Conservation (phyloP, 2,329 filamentous ascomycete genomes). For the Dendryphion nanum region DNA sequence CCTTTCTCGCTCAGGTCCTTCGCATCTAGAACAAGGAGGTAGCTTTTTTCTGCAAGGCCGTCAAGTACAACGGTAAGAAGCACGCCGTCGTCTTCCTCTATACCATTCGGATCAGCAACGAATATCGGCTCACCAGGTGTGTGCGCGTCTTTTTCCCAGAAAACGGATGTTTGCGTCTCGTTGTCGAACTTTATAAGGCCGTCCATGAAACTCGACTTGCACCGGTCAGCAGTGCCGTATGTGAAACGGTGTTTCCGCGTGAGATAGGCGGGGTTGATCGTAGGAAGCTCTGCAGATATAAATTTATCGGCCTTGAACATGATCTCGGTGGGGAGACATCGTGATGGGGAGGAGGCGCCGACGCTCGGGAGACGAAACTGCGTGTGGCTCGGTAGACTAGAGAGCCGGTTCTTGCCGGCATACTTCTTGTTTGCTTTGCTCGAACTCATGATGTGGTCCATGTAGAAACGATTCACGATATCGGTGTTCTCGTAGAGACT, state of each 20-base stretch:
- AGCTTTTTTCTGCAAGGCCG: conserved; percentile 58
- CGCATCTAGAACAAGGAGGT: conserved; percentile 65
- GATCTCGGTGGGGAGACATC: conserved; percentile 31
- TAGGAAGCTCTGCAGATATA: conserved; percentile 60
- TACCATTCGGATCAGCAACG: conserved; percentile 51
- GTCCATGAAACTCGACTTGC: conserved; percentile 61
- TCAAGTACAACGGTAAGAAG: conserved; percentile 65
- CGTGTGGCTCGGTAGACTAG: conserved; percentile 24
- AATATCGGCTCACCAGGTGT: conserved; percentile 71
- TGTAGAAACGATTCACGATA: conserved; percentile 66
- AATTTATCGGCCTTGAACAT: conserved; percentile 54
- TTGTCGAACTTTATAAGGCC: conserved; percentile 66
- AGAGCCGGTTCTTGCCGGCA: conserved; percentile 21
- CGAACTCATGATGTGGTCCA: conserved; percentile 41
- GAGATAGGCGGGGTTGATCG: conserved; percentile 59
- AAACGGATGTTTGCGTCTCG: conserved; percentile 48
- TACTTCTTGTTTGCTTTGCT: conserved; percentile 12
- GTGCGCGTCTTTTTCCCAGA: conserved; percentile 61
- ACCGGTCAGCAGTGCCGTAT: conserved; percentile 58
- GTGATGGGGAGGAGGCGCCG: conserved; percentile 32
- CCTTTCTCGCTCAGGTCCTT: conserved; percentile 63
- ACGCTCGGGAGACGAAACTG: conserved; percentile 29
- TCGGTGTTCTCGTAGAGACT: conserved; percentile 63
- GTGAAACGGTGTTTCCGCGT: conserved; percentile 59
- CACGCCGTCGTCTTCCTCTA: conserved; percentile 62